Conservation (phyloP, 208 protist genomes). For the Trypanosoma lewisi region DNA sequence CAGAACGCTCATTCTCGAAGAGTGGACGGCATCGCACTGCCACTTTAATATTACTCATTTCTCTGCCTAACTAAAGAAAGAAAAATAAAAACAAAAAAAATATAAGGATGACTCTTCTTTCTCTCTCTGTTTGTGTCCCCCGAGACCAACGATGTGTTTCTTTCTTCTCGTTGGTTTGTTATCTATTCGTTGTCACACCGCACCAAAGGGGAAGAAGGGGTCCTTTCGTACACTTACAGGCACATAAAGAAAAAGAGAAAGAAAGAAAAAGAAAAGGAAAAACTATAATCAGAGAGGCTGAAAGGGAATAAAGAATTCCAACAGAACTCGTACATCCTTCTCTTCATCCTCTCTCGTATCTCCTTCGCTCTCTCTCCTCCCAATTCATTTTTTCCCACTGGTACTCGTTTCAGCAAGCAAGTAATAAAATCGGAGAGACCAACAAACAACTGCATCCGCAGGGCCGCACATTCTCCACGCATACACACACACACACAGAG, state of each 20-base stretch:
- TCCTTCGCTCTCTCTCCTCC: neutral
- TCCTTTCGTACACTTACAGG: neutral
- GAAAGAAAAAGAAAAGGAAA: neutral
- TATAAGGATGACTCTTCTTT: no score
- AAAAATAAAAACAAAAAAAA: no score
- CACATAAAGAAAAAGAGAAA: neutral
- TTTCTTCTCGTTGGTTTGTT: neutral
- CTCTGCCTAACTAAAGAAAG: neutral
- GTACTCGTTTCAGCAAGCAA: neutral
- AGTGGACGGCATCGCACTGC: constrained; percentile 82
- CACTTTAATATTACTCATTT: constrained; percentile 88
- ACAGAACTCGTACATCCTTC: neutral
- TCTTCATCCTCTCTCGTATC: neutral
- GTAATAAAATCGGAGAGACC: neutral
- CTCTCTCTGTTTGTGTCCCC: no score
- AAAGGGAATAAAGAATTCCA: neutral
- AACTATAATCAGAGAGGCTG: neutral
- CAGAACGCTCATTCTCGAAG: constrained; percentile 69
- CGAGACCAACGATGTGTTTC: no score
- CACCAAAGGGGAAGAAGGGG: no score
- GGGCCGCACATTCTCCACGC: neutral
- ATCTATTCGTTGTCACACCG: neutral
- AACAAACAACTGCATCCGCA: neutral
- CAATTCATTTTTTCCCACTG: neutral
- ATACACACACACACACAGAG: constrained; percentile 17